Conservation (phyloP, 768 basidiomycete species). For the Suillus subluteus region DNA sequence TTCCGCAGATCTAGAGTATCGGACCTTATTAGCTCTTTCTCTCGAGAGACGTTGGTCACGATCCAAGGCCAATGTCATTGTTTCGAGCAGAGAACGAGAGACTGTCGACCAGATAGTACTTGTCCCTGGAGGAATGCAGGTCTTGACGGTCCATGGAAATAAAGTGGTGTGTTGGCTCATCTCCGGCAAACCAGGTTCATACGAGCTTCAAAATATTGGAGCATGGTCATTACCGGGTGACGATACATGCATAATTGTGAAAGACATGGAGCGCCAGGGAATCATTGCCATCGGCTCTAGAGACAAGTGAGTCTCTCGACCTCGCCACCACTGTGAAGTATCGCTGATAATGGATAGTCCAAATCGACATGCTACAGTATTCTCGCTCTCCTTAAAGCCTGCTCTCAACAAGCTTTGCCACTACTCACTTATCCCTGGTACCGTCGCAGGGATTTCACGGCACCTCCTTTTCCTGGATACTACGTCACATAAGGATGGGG, state of each 20-base stretch:
- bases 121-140: slow-evolving; percentile 27
- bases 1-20: slow-evolving; percentile 27
- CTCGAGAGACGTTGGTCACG: slow-evolving; percentile 28
- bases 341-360: slow-evolving; percentile 13
- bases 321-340: neutral
- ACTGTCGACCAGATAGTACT: slow-evolving; percentile 32
- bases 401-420: slow-evolving; percentile 26
- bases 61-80: slow-evolving; percentile 20
- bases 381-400: slow-evolving; percentile 20
- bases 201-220: slow-evolving; percentile 21
- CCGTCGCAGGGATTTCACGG: slow-evolving; percentile 25
- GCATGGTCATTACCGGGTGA: slow-evolving; percentile 24
- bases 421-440: slow-evolving; percentile 26
- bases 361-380: slow-evolving; percentile 22
- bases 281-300: slow-evolving; percentile 25
- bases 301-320: slow-evolving; percentile 13
- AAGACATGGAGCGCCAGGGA: slow-evolving; percentile 16
- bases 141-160: slow-evolving; percentile 32
- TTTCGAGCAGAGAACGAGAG: slow-evolving; percentile 6
- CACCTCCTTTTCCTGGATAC: slow-evolving; percentile 29
- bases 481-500: slow-evolving; percentile 18
- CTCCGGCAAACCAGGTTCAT: slow-evolving; percentile 20
- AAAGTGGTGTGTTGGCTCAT: slow-evolving; percentile 28
- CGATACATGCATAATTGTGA: slow-evolving; percentile 25
- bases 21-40: slow-evolving; percentile 31